These are phyloP conservation scores for Francoa sonchifolia DNA, from an alignment of 441 rosid species.

Conservation along the genomic window DNA sequence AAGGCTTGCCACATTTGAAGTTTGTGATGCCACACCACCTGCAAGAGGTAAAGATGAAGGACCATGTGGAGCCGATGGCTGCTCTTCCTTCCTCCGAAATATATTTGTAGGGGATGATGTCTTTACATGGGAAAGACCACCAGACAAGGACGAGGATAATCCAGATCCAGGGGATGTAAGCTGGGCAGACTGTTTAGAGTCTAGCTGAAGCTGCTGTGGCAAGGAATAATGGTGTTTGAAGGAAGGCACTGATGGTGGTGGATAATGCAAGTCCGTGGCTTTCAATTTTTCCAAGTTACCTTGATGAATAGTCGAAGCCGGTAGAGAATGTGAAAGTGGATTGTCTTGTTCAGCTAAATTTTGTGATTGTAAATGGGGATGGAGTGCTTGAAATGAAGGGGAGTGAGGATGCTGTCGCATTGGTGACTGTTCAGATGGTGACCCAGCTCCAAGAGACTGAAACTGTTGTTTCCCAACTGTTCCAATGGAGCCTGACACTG, in stretches of 20 bases:
- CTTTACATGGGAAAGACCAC: conserved; percentile 22
- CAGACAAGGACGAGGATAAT: conserved; percentile 18
- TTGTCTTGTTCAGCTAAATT: too few relatives aligned
- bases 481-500: conserved; percentile 31
- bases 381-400: too few relatives aligned
- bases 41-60: conserved; percentile 25
- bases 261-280: too few relatives aligned
- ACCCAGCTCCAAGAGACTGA: conserved; percentile 22
- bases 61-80: conserved; percentile 29
- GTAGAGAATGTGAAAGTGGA: too few relatives aligned
- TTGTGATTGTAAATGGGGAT: too few relatives aligned
- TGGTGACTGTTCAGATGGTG: conserved; percentile 36
- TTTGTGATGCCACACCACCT: conserved; percentile 20
- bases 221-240: too few relatives aligned
- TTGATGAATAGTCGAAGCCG: too few relatives aligned
- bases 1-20: conserved; percentile 50
- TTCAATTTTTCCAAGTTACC: too few relatives aligned
- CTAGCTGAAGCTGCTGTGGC: too few relatives aligned
- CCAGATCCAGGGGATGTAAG: conserved; percentile 24
- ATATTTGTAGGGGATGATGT: conserved; percentile 13
- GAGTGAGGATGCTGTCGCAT: conserved; percentile 28
- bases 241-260: too few relatives aligned
- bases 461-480: conserved; percentile 26
- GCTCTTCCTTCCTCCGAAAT: conserved; percentile 32
- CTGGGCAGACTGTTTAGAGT: too few relatives aligned